These are phyloP conservation scores for Carallia pectinifolia DNA, from an alignment of 345 rosid species.

Conservation along the genomic window DNA sequence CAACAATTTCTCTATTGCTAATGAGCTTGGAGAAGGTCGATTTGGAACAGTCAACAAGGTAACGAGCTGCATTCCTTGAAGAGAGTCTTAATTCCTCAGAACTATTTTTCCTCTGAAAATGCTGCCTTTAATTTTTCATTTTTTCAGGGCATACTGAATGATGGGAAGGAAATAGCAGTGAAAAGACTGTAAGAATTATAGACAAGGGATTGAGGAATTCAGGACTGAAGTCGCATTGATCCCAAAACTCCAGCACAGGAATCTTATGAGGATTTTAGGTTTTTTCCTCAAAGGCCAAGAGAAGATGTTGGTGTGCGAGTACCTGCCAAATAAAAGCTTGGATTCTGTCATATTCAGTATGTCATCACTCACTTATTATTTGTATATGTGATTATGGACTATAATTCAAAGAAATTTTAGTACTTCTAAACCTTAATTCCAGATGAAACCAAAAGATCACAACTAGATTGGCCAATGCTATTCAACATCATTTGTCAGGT, in stretches of 20 bases:
- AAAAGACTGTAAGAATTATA: conserved; percentile 46
- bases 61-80: neutral
- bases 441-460: conserved; percentile 14
- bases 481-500: conserved; percentile 25
- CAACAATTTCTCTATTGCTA: conserved; percentile 40
- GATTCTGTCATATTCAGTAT: conserved; percentile 21
- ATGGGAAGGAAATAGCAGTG: conserved; percentile 49
- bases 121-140: neutral
- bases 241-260: conserved; percentile 26
- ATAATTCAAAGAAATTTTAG: neutral
- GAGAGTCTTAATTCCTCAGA: neutral
- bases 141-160: conserved; percentile 37
- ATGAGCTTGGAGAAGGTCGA: conserved; percentile 74
- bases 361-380: neutral
- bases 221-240: conserved; percentile 36
- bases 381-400: neutral
- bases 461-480: conserved; percentile 18
- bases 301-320: conserved; percentile 15
- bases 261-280: conserved; percentile 25
- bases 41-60: conserved; percentile 76
- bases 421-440: neutral
- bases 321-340: conserved; percentile 29
- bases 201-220: conserved; percentile 54
- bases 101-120: neutral
- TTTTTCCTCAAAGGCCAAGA: conserved; percentile 10